These are phyloP conservation scores for Eutypa lata DNA, from an alignment of 2,329 filamentous ascomycete species.

Conservation along the genomic window DNA sequence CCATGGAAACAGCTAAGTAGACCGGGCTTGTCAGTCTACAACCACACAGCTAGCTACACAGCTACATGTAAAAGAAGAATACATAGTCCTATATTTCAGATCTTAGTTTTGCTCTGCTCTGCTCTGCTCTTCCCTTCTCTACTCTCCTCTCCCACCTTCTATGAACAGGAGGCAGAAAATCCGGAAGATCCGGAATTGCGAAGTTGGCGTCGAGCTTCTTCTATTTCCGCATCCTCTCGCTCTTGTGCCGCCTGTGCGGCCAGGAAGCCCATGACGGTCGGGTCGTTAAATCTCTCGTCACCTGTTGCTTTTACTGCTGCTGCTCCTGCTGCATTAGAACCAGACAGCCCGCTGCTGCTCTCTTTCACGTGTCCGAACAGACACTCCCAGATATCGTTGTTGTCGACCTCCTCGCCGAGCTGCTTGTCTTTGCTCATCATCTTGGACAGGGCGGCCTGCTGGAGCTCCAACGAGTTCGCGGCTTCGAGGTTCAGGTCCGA, in stretches of 20 bases:
- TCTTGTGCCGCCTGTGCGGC: slow-evolving; percentile 43
- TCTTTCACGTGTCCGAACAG: slow-evolving; percentile 64
- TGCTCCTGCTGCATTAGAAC: too few species aligned
- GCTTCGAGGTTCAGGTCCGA: slow-evolving; percentile 67
- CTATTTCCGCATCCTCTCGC: slow-evolving; percentile 2
- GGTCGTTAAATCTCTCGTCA: slow-evolving; percentile 29
- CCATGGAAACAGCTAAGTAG: too few species aligned
- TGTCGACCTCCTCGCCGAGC: slow-evolving; percentile 75
- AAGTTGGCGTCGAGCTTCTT: background rate
- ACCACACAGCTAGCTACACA: too few species aligned
- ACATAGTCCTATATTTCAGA: too few species aligned
- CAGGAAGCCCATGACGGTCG: slow-evolving; percentile 39
- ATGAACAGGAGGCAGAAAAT: too few species aligned
- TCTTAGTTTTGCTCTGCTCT: too few species aligned
- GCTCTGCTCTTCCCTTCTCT: too few species aligned
- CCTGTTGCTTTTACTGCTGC: slow-evolving; percentile 21
- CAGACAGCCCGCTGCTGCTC: slow-evolving; percentile 13
- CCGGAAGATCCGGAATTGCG: background rate
- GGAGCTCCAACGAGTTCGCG: slow-evolving; percentile 80
- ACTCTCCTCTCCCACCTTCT: too few species aligned
- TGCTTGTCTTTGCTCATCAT: slow-evolving; percentile 68
- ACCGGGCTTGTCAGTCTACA: too few species aligned
- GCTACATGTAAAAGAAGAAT: too few species aligned
- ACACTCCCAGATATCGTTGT: slow-evolving; percentile 83
- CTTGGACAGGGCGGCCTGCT: slow-evolving; percentile 66